These are phyloP conservation scores for Colletotrichum musae DNA, from an alignment of 2,329 filamentous ascomycete species.

Conservation along the genomic window DNA sequence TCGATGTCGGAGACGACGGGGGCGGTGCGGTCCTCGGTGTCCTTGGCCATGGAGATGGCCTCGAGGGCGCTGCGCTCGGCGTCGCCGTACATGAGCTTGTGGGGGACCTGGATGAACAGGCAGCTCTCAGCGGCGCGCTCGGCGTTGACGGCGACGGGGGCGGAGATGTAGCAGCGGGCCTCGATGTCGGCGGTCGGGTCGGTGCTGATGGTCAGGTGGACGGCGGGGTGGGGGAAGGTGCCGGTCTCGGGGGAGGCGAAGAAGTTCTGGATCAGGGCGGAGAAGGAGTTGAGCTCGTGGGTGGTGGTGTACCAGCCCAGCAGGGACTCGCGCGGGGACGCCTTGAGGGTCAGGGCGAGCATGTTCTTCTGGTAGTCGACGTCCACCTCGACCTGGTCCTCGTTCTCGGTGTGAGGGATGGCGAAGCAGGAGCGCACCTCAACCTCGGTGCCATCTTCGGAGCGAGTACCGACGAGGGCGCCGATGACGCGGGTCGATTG, in stretches of 20 bases:
- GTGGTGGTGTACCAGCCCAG: conserved; percentile 99
- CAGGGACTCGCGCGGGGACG: conserved; percentile 91
- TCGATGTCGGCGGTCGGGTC: conserved; percentile 90
- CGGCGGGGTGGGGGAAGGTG: conserved; percentile 96
- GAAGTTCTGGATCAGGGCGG: conserved; percentile 99
- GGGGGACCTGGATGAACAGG: conserved; percentile 96
- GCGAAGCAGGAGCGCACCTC: conserved; percentile 97
- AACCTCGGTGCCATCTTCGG: conserved; percentile 96
- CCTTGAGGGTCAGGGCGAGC: conserved; percentile 94
- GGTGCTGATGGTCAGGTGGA: conserved; percentile 95
- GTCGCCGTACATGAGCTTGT: conserved; percentile 92
- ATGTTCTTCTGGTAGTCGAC: conserved; percentile 99
- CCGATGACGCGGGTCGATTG: conserved; percentile 97
- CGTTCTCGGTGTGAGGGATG: conserved; percentile 97
- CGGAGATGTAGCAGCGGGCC: conserved; percentile 93
- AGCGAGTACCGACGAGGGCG: conserved; percentile 91
- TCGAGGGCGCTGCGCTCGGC: conserved; percentile 78
- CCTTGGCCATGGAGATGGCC: conserved; percentile 85
- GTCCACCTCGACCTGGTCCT: conserved; percentile 98
- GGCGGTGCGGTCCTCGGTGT: conserved; percentile 80
- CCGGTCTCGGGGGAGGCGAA: conserved; percentile 97
- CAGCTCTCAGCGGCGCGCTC: conserved; percentile 97
- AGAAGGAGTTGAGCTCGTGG: conserved; percentile 97
- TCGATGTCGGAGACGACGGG: conserved; percentile 90
- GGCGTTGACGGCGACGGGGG: conserved; percentile 93